A percentile compares a stretch with the other conserved stretches of the same genome.
Evolutionary conservation across 257 asterid species (phyloP).

Genomic region (Lycium barbarum): DNA sequence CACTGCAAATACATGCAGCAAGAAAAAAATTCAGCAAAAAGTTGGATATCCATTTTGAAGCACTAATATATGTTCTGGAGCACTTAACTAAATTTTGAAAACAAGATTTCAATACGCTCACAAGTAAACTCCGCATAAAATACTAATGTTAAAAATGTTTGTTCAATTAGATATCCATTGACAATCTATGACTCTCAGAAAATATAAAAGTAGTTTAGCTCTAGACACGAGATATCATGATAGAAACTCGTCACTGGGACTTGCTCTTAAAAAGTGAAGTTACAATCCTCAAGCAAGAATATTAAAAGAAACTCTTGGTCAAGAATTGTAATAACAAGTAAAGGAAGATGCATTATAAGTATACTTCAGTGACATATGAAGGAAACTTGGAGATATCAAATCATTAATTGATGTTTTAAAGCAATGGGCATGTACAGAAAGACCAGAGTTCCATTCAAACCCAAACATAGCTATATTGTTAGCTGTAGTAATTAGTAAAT

Average conservation of each 20-base stretch:
- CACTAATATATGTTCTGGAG: too few species aligned
- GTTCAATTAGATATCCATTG: not conserved
- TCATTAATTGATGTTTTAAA: not conserved
- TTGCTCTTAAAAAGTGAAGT: not conserved
- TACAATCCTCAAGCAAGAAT: not conserved
- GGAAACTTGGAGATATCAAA: not conserved
- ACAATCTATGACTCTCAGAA: not conserved
- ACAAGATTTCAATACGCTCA: not conserved
- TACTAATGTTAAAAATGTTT: not conserved
- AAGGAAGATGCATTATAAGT: not conserved
- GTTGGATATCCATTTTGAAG: not conserved
- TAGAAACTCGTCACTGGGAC: not conserved
- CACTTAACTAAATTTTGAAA: too few species aligned
- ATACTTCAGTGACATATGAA: not conserved
- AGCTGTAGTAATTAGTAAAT: not conserved
- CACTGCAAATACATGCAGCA: slow-evolving; percentile 42
- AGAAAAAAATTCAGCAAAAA: slow-evolving; percentile 14
- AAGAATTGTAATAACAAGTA: not conserved
- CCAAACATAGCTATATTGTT: not conserved
- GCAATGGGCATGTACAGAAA: slow-evolving; percentile 24
- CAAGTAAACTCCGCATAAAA: not conserved
- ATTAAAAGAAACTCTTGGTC: not conserved
- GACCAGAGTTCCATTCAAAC: slow-evolving; percentile 5
- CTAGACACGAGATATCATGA: not conserved
- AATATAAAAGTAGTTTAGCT: not conserved